Percentiles rank a stretch among this genome's conserved stretches.
These are phyloP conservation scores for Cydonia oblonga DNA, from an alignment of 331 rosid species.

Conservation along the genomic window DNA sequence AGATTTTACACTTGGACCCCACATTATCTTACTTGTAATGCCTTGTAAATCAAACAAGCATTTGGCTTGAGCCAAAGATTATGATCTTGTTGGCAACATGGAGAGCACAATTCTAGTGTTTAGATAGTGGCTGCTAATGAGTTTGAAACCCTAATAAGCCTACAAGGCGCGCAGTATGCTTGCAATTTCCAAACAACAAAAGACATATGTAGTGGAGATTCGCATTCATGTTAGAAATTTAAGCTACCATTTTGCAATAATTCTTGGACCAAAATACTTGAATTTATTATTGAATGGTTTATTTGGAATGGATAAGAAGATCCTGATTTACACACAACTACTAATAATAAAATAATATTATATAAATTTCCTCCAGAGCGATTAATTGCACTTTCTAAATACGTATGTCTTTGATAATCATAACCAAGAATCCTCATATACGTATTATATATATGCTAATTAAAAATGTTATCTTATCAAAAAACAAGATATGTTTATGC, in stretches of 20 bases:
- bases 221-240: conserved; percentile 26
- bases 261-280: neutral
- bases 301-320: too few relatives aligned
- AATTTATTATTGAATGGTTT: too few relatives aligned
- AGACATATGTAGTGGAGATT: neutral
- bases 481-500: neutral
- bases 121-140: conserved; percentile 23
- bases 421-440: too few relatives aligned
- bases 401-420: too few relatives aligned
- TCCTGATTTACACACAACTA: too few relatives aligned
- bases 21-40: conserved; percentile 29
- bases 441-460: too few relatives aligned
- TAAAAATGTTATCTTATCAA: too few relatives aligned
- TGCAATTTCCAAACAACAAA: conserved; percentile 25
- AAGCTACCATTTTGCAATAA: conserved; percentile 13
- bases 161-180: conserved; percentile 33
- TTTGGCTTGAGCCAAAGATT: conserved; percentile 11
- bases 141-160: conserved; percentile 47
- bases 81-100: conserved; percentile 51
- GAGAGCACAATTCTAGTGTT: conserved; percentile 32
- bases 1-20: conserved; percentile 18
- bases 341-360: too few relatives aligned
- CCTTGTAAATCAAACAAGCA: conserved; percentile 25
- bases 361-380: too few relatives aligned
- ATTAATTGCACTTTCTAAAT: too few relatives aligned